phyloP scores from a whole-genome alignment of 208 protist genomes.

The Leptomonas seymouri region DNA sequence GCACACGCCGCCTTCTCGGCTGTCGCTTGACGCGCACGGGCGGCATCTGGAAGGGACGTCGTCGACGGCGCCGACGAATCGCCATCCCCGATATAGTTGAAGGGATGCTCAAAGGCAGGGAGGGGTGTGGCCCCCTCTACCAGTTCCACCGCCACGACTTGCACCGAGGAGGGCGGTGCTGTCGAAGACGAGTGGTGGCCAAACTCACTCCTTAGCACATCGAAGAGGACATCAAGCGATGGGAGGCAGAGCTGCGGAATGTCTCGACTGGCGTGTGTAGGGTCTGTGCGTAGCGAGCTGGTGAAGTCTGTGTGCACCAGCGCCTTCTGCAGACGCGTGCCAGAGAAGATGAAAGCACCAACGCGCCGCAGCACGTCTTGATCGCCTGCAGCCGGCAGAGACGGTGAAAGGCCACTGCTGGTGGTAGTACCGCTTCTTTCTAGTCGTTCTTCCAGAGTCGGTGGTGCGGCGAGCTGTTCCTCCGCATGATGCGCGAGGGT shows the following conservation, averaged over 20 bases:
- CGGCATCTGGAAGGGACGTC: too few relatives aligned
- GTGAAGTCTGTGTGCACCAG: conserved; percentile 28
- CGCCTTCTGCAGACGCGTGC: conserved; percentile 50
- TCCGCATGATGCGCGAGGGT: too few relatives aligned
- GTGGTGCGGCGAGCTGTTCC: neutral
- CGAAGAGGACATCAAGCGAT: conserved; percentile 43
- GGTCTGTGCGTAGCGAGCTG: conserved; percentile 41
- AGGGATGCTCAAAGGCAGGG: conserved; percentile 46
- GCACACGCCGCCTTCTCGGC: neutral
- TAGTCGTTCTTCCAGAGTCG: neutral
- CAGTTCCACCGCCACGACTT: conserved; percentile 68
- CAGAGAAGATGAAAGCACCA: conserved; percentile 57
- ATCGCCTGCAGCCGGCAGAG: neutral
- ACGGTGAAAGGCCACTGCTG: neutral
- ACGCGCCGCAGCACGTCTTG: conserved; percentile 5
- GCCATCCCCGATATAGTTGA: neutral
- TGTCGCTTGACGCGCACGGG: neutral
- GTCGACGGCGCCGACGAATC: neutral
- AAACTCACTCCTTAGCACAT: conserved; percentile 29
- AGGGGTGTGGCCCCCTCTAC: conserved; percentile 52
- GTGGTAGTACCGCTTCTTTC: neutral
- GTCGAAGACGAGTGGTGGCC: conserved; percentile 1
- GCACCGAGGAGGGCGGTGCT: conserved; percentile 4
- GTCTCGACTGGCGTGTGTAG: conserved; percentile 35
- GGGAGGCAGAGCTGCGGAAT: conserved; percentile 44